Evolutionary conservation across 768 basidiomycete species (phyloP), one percentile per base, ranked within the genome.

Genomic region (Pholiota microspora): DNA sequence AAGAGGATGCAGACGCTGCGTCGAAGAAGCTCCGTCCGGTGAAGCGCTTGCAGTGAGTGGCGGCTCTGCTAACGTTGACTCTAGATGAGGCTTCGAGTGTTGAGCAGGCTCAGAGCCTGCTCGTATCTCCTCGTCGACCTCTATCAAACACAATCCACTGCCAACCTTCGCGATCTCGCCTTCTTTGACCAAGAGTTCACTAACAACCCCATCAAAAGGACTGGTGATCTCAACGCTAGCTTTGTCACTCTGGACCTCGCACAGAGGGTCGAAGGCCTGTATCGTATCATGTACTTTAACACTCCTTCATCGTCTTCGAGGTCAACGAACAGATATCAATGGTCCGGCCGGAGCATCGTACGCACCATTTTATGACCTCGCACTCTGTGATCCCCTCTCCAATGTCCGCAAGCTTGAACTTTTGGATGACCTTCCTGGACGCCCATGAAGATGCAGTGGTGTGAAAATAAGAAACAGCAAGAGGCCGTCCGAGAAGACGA

Each of bases 361-460:
- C 83, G 57, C 57, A 89, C 92, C 92, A 94, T 68, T 85, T 86
- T 45, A 95, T 84, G 59, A 94, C 80, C 71, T 95, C 91, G 64
- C 89, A 91, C 69, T 94, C 92, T 21, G 91, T 92, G 60, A 94
- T 93, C 4, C 92, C 92, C 69, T 94, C 92, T 3, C 93, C 92
- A 64, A 94, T 91, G 66, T 92, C 89, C 1, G 89, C 89, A 34
- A 92, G 81, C 54, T 84, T 89, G 75, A 91, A 91, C 7, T 76
- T 80, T 53, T 87, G 75, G 21, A 76, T 56, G 9, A 73, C 69
- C 53, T 76, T 79, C 29, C 60, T 61, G 2, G 69, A 60, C 1
- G 70, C 67, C 66, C 65, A 70, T 12, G 55, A 64, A 1, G 49
- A 47, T 18, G 71, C 29, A 8, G 69, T 70, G 0, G 70, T 67